These are phyloP conservation scores for Coemansia sp. DNA, from an alignment of 192 early-diverging fungal genomes.

Conservation along the genomic window DNA sequence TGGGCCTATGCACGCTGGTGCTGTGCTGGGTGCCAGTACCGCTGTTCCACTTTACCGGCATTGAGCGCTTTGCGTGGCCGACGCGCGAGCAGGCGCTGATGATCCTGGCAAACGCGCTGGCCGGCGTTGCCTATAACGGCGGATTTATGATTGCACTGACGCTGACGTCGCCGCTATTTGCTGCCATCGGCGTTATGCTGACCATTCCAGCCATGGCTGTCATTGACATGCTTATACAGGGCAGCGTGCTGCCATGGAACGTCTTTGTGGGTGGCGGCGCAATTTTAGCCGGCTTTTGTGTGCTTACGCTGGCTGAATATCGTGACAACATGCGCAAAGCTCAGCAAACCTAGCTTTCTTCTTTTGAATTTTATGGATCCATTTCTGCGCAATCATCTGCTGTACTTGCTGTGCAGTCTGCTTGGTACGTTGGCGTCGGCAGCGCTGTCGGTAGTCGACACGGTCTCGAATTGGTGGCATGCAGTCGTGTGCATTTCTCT, in stretches of 20 bases:
- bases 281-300: constrained; percentile 58
- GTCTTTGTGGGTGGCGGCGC: constrained; percentile 55
- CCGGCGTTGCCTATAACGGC: constrained; percentile 75
- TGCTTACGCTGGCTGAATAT: constrained; percentile 52
- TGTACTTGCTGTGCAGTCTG: constrained; percentile 46
- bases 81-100: constrained; percentile 49
- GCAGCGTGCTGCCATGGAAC: constrained; percentile 53
- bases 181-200: constrained; percentile 76
- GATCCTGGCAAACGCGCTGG: constrained; percentile 64
- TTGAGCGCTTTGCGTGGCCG: constrained; percentile 70
- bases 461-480: constrained; percentile 51
- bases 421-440: constrained; percentile 33
- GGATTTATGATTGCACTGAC: constrained; percentile 76
- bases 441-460: constrained; percentile 35
- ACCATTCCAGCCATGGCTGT: constrained; percentile 72
- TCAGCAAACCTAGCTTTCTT: constrained; percentile 1
- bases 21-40: constrained; percentile 75
- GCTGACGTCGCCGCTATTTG: constrained; percentile 68
- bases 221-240: constrained; percentile 56
- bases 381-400: constrained; percentile 52
- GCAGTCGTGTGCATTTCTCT: constrained; percentile 34
- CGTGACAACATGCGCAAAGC: constrained; percentile 35
- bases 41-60: constrained; percentile 57
- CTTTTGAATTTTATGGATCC: constrained; percentile 25
- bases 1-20: constrained; percentile 66